phyloP scores from a whole-genome alignment of 2,329 filamentous ascomycete species.

The Claviceps pazoutovae region DNA sequence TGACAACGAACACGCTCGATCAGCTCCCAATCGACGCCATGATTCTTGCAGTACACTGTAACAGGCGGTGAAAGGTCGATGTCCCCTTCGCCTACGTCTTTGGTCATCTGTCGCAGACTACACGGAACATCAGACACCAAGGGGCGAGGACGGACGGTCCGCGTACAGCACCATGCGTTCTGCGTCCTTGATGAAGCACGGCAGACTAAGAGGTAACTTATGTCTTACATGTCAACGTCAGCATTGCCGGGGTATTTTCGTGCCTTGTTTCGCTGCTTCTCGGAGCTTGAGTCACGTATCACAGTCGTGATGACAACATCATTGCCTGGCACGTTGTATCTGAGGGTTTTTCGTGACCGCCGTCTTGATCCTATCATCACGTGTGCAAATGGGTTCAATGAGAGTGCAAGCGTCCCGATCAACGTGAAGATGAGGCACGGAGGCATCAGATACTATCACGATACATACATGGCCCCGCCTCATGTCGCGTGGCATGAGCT shows the following conservation, averaged over 20 bases:
- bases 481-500: neutral
- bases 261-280: neutral
- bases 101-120: neutral
- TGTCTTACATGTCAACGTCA: neutral
- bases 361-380: neutral
- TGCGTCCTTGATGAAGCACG: neutral
- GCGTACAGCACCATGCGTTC: neutral
- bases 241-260: neutral
- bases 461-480: neutral
- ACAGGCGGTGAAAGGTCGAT: too few species aligned
- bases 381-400: neutral
- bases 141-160: neutral
- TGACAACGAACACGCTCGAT: too few species aligned
- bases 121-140: neutral
- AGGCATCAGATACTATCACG: neutral
- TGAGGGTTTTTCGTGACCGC: neutral
- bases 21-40: too few species aligned
- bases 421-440: neutral
- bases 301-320: neutral
- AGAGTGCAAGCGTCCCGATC: neutral
- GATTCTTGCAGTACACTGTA: too few species aligned
- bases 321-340: neutral
- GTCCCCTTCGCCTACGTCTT: neutral
- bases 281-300: neutral
- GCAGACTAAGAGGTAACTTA: neutral